A percentile compares a stretch with the other conserved stretches of the same genome.
Evolutionary conservation across 2,329 filamentous ascomycete species (phyloP).

Genomic region (Talaromyces sp.): DNA sequence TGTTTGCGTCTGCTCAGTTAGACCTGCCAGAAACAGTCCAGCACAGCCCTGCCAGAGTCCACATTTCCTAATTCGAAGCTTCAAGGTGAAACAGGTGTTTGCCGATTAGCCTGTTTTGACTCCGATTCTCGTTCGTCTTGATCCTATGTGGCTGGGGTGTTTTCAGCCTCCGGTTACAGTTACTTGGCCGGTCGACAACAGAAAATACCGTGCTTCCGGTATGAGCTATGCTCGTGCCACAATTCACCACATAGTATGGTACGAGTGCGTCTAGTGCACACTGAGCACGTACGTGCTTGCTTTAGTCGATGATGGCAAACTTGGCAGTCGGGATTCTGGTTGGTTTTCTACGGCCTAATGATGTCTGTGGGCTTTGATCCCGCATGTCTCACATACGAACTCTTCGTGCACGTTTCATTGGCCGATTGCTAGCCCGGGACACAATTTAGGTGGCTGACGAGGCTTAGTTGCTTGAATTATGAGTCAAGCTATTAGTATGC

Average conservation of each 20-base stretch:
- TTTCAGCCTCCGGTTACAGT: background rate
- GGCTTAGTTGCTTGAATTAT: background rate
- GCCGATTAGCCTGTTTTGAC: background rate
- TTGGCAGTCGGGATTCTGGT: background rate
- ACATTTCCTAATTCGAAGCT: background rate
- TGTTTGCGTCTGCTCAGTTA: background rate
- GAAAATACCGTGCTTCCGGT: background rate
- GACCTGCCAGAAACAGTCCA: background rate
- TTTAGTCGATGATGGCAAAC: background rate
- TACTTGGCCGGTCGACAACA: background rate
- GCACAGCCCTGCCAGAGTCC: background rate
- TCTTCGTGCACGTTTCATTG: slow-evolving; percentile 6
- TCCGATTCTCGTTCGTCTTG: background rate
- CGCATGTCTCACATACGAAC: slow-evolving; percentile 9
- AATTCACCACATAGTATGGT: background rate
- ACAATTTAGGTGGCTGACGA: background rate
- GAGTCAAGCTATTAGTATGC: background rate
- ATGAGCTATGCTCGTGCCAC: background rate
- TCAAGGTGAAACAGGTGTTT: background rate
- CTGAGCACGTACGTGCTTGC: background rate
- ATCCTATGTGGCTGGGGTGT: background rate
- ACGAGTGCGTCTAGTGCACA: background rate
- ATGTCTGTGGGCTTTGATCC: slow-evolving; percentile 2
- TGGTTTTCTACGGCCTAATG: background rate
- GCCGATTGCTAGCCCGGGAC: background rate